Conservation (phyloP, 805 yeast genomes). For the Ogataea populi-albae region DNA sequence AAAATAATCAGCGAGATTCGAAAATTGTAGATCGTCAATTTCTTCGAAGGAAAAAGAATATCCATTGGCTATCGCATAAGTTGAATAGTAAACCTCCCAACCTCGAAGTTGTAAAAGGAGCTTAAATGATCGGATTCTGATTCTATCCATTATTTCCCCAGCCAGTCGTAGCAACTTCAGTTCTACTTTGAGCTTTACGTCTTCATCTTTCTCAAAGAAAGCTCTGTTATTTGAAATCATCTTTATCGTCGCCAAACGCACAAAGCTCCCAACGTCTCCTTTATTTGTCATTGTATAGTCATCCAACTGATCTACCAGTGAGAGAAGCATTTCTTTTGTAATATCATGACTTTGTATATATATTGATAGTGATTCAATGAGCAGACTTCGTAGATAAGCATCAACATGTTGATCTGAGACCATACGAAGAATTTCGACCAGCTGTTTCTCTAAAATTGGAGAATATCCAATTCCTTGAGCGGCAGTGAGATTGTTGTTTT, state of each 20-base stretch:
- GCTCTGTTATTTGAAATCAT: conserved; percentile 34
- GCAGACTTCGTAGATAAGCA: conserved; percentile 23
- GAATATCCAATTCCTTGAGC: conserved; percentile 37
- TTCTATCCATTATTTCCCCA: conserved; percentile 60
- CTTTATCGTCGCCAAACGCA: conserved; percentile 49
- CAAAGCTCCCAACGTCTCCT: conserved; percentile 89
- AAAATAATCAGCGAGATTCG: conserved; percentile 28
- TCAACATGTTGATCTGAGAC: conserved; percentile 30
- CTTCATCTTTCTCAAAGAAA: conserved; percentile 8
- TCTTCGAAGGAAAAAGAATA: neutral
- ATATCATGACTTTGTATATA: conserved; percentile 21
- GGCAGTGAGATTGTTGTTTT: conserved; percentile 36
- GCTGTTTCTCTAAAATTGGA: conserved; percentile 11
- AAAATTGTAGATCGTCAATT: conserved; percentile 13
- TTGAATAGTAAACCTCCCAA: conserved; percentile 15
- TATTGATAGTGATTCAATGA: conserved; percentile 26
- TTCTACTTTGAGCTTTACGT: conserved; percentile 22
- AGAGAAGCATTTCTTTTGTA: conserved; percentile 5
- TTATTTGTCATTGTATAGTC: conserved; percentile 78
- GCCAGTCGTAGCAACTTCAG: conserved; percentile 50
- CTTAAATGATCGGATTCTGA: conserved; percentile 42
- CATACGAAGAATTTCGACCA: conserved; percentile 27
- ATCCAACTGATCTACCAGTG: conserved; percentile 45
- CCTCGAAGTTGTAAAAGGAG: conserved; percentile 33
- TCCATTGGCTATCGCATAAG: conserved; percentile 4